Conservation (phyloP, 2,329 filamentous ascomycete genomes). For the Paracoccidioides lutzii region DNA sequence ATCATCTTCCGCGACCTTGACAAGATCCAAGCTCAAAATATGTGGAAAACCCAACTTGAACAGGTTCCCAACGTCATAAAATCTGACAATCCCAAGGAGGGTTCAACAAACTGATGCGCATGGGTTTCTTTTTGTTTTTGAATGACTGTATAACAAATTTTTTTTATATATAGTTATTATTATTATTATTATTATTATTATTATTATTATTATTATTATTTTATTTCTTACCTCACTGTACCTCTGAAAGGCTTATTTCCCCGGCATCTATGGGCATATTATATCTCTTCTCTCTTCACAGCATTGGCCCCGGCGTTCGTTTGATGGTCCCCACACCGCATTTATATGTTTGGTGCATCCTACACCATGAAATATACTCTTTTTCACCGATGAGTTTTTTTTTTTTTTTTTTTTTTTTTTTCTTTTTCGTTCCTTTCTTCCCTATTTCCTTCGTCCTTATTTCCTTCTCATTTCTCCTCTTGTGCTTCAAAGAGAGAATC, state of each 20-base stretch:
- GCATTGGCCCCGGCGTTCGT: slow-evolving; percentile 1
- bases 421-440: no score
- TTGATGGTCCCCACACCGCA: not conserved
- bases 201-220: not conserved
- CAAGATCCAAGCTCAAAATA: slow-evolving; percentile 53
- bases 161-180: not conserved
- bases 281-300: slow-evolving; percentile 4
- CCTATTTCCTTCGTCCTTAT: no score
- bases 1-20: slow-evolving; percentile 79
- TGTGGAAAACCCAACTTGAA: slow-evolving; percentile 54
- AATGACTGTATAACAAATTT: not conserved
- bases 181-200: not conserved
- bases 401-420: no score
- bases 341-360: not conserved
- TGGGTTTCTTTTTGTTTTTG: not conserved
- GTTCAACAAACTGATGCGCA: not conserved
- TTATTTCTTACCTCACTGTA: not conserved
- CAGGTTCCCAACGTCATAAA: slow-evolving; percentile 32
- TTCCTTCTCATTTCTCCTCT: no score
- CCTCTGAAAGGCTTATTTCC: not conserved
- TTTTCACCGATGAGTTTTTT: no score
- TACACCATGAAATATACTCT: not conserved
- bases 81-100: slow-evolving; percentile 20
- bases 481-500: no score
- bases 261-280: not conserved